Evolutionary conservation across 257 asterid genomes (phyloP), one percentile per base, ranked within the genome.

Genomic region (Fraxinus americana): DNA sequence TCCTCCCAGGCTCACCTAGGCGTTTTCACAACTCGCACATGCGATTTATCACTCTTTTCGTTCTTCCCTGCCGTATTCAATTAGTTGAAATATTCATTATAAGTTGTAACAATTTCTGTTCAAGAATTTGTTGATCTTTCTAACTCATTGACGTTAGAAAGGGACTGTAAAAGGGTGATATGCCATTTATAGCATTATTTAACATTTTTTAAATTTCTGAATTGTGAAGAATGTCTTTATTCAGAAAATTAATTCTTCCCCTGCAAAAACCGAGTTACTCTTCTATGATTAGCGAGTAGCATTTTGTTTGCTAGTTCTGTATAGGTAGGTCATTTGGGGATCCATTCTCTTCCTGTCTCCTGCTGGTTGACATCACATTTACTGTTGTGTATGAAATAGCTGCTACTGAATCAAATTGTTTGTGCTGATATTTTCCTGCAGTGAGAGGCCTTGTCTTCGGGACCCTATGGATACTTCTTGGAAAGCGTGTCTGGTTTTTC

Each of bases 401-500:
- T 71, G 23, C 34, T 66, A 68, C 48, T 75, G 39, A 71, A 71
- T 65, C 45, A 61, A 25, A 50, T 35, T 39, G 71, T 3, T 79
- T 77, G 75, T 10, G n/a, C 78, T 69, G 50, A 35, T 45, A 21
- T 67, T 80, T 78, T 13, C 69, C 72, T 86, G 88, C 91, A 96
- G 99, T 91, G 85, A 89, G 99, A 85, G 98, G 93, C 77, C 67
- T 96, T 78, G 81, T 82, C 78, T 96, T 96, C 72, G 99, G 98
- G 76, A 77, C 88, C 79, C 66, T 91, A 35, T 96, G 96, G 96
- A 83, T 96, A 83, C 72, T 86, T 79, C 89, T 92, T 39, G 99
- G 99, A 57, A 96, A 91, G 79, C 92, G 98, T 65, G 90, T 96
- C 17, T 96, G 99, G 99, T 84, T 96, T 83, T 96, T 96, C 94